Evolutionary conservation across 1,284 basidiomycete genomes (phyloP), one percentile per base, ranked within the genome.

Genomic region (Ustilago sp.): DNA sequence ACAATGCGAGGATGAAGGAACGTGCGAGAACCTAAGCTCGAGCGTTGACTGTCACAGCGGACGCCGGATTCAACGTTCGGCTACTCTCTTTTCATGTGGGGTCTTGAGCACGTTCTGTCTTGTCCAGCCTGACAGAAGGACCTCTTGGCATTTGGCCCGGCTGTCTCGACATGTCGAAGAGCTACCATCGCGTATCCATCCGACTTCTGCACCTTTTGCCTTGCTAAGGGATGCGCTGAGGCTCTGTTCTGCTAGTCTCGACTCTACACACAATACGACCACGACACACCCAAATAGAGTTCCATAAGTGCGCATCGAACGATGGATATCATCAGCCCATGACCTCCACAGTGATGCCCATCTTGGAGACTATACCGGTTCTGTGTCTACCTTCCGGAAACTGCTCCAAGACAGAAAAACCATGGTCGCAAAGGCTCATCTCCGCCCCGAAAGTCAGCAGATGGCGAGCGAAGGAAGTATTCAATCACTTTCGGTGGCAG

Each of bases 71-170:
- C 11, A 28, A 31, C 15, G 17, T 31, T 28, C 28, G 17, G 45
- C 17, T 36, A 48, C 23, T 7, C 36, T 12, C 13, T 23, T 19
- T 59, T 17, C 48, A 50, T 50, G 48, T 50, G 48, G 48, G 48
- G 48, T 50, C 19, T 45, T 15, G 67, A 50, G 53, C 68, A 70
- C 68, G 68, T 70, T 70, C 62, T 47, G 19, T n/a, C 11, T 45
- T 15, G 31, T 70, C 62, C 68, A 63, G 51, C 41, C 23, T 28
- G 23, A 28, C 23, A 28, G 23, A 28, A 28, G 23, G 23, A 28
- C 23, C 23, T 28, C 23, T 28, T 28, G 23, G 23, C 23, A 28
- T 28, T 28, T 28, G 23, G 23, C 23, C 23, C 3, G 23, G 23
- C 23, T 28, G 23, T 28, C 23, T 28, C 23, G 23, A 28, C 23